A percentile compares a stretch with the other conserved stretches of the same genome.
phyloP scores from a whole-genome alignment of 176 grass and related monocot genomes.

The Oryza australiensis region DNA sequence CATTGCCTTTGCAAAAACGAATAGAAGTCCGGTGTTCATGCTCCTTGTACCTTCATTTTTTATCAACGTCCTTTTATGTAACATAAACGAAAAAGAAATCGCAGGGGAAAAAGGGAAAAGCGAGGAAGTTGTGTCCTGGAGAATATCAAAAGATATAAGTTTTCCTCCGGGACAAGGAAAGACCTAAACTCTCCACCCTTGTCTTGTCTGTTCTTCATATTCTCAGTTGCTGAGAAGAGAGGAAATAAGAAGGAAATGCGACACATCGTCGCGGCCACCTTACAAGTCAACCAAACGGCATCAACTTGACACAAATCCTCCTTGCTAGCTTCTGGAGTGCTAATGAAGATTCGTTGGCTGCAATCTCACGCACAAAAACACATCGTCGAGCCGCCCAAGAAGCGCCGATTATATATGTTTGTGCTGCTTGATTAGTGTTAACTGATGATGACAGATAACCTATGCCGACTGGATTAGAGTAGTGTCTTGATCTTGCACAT shows the following conservation, averaged over 20 bases:
- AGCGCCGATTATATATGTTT: background rate
- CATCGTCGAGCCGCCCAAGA: background rate
- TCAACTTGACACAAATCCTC: background rate
- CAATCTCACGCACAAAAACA: background rate
- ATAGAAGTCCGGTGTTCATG: too few relatives aligned
- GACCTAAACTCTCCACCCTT: background rate
- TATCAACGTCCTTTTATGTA: too few relatives aligned
- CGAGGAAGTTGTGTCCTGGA: too few relatives aligned
- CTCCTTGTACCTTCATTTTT: too few relatives aligned
- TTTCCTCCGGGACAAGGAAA: too few relatives aligned
- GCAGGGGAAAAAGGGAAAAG: too few relatives aligned
- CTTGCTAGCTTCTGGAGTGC: background rate
- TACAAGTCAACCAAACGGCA: background rate
- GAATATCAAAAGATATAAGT: too few relatives aligned
- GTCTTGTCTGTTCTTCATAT: background rate
- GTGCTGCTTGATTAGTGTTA: background rate
- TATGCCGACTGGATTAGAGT: background rate
- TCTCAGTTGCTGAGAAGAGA: background rate
- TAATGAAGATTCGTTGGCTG: background rate
- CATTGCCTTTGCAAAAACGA: too few relatives aligned
- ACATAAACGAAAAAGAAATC: too few relatives aligned
- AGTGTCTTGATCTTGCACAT: background rate
- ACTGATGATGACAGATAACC: background rate
- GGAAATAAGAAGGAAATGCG: background rate
- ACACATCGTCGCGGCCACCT: background rate